Percentiles rank a stretch among this genome's conserved stretches.
Evolutionary conservation across 345 rosid genomes (phyloP).

Genomic region (Clausena lansium): DNA sequence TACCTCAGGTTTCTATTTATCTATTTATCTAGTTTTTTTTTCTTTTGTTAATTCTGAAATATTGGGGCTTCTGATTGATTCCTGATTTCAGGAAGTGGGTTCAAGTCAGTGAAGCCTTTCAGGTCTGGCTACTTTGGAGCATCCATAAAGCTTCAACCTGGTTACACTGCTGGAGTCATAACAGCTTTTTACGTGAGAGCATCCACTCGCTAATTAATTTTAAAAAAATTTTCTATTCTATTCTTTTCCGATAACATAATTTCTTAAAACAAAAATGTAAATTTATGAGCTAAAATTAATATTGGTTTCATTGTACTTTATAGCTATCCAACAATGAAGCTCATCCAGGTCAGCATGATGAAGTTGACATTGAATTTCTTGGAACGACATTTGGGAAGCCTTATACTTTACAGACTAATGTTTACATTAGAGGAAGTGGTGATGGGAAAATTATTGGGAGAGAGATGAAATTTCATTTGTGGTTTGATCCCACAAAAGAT

Average conservation of each 20-base stretch:
- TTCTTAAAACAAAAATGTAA: background rate
- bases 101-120: conserved; percentile 81
- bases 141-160: conserved; percentile 79
- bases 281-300: background rate
- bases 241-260: background rate
- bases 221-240: too few species aligned
- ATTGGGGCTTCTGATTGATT: conserved; percentile 5
- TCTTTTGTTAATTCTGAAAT: background rate
- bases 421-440: conserved; percentile 93
- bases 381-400: conserved; percentile 96
- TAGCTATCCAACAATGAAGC: conserved; percentile 87
- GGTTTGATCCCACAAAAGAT: conserved; percentile 87
- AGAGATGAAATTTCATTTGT: conserved; percentile 85
- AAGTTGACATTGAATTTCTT: conserved; percentile 91
- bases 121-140: conserved; percentile 95
- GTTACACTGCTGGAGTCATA: conserved; percentile 95
- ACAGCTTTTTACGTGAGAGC: conserved; percentile 84
- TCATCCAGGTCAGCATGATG: conserved; percentile 89
- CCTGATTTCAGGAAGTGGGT: conserved; percentile 74
- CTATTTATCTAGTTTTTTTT: background rate
- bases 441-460: conserved; percentile 89
- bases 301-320: too few species aligned
- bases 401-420: conserved; percentile 91
- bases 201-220: too few species aligned
- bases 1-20: conserved; percentile 46